Conservation (phyloP, 2,329 filamentous ascomycete species). For the Coleophoma crateriformis region DNA sequence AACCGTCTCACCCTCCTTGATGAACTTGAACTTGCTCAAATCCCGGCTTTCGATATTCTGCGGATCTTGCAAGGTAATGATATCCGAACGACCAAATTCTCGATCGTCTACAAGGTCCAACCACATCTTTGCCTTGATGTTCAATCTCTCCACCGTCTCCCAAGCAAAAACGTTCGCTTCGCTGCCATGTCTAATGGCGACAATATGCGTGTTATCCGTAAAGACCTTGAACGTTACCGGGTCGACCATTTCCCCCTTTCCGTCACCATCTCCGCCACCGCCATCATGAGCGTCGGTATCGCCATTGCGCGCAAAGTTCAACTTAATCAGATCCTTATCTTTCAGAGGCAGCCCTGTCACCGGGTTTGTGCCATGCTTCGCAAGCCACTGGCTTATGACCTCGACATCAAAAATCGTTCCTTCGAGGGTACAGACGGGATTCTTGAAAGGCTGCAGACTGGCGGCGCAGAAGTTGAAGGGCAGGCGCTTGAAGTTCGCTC, state of each 20-base stretch:
- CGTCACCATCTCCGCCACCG: slow-evolving; percentile 44
- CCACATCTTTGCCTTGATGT: slow-evolving; percentile 97
- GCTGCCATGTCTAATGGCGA: slow-evolving; percentile 71
- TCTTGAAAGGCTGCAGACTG: slow-evolving; percentile 89
- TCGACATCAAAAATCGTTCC: slow-evolving; percentile 95
- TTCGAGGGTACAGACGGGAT: slow-evolving; percentile 83
- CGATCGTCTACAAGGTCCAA: slow-evolving; percentile 80
- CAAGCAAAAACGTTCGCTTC: slow-evolving; percentile 95
- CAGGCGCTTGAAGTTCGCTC: slow-evolving; percentile 74
- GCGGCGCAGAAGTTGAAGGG: slow-evolving; percentile 98
- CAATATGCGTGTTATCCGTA: slow-evolving; percentile 96
- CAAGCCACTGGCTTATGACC: slow-evolving; percentile 89
- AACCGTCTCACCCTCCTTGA: slow-evolving; percentile 73
- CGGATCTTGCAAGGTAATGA: slow-evolving; percentile 94
- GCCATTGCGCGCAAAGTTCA: slow-evolving; percentile 89
- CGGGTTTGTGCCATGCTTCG: slow-evolving; percentile 89
- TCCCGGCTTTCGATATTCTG: slow-evolving; percentile 82
- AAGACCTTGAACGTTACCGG: slow-evolving; percentile 97
- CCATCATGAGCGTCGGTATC: slow-evolving; percentile 48
- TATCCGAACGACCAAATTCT: slow-evolving; percentile 83
- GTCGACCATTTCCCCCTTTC: slow-evolving; percentile 78
- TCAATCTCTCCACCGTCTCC: slow-evolving; percentile 92
- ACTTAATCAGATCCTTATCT: slow-evolving; percentile 77
- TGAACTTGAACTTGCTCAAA: slow-evolving; percentile 80
- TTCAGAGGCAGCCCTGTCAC: slow-evolving; percentile 76